Conservation (phyloP, 331 rosid genomes). For the Rosa hybrid region DNA sequence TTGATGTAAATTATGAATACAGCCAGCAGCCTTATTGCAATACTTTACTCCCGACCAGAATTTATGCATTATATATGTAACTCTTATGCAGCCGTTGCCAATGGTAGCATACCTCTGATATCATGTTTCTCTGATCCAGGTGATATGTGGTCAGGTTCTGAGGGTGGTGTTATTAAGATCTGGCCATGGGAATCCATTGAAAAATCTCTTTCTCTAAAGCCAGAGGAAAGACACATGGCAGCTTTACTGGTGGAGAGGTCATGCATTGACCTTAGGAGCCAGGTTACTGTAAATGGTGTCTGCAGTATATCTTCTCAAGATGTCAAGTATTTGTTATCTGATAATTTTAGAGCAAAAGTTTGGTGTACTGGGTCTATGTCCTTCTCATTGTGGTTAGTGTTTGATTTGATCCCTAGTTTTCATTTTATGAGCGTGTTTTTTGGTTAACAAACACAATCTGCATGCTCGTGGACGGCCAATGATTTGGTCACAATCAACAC, state of each 20-base stretch:
- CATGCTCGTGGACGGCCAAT: neutral
- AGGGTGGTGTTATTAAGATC: constrained; percentile 82
- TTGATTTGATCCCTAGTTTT: constrained; percentile 7
- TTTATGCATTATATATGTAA: neutral
- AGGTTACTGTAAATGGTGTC: constrained; percentile 88
- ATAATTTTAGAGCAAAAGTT: constrained; percentile 66
- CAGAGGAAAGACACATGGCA: constrained; percentile 95
- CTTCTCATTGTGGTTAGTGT: constrained; percentile 80
- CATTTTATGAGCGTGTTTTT: neutral
- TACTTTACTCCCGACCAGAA: neutral
- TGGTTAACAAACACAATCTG: neutral
- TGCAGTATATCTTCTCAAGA: constrained; percentile 96
- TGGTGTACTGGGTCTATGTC: constrained; percentile 80
- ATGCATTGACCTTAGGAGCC: constrained; percentile 69
- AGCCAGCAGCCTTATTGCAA: neutral
- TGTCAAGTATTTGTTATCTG: constrained; percentile 72
- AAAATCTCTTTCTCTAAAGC: constrained; percentile 82
- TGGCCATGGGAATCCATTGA: constrained; percentile 99
- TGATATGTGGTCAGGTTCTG: constrained; percentile 95
- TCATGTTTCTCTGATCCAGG: constrained; percentile 48
- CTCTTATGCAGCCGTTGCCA: neutral
- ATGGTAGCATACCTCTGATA: neutral
- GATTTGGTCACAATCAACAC: neutral
- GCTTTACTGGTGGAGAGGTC: constrained; percentile 97
- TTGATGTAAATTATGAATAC: neutral